phyloP scores from a whole-genome alignment of 257 asterid genomes.

The Scutellaria minor region DNA sequence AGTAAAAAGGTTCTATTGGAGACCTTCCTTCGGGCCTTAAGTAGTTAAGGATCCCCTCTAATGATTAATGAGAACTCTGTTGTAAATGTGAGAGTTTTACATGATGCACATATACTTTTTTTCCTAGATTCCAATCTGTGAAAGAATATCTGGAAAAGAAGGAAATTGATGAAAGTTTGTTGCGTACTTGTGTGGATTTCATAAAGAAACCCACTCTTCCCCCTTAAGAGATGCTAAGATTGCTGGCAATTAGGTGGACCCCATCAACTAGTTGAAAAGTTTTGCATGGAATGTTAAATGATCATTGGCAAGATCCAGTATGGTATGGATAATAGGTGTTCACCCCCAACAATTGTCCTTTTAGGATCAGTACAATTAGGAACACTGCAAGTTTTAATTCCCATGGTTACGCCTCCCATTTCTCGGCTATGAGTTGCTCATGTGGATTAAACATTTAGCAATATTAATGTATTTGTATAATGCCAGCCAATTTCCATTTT shows the following conservation, averaged over 20 bases:
- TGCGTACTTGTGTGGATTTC: background rate
- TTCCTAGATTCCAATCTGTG: no score
- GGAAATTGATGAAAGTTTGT: background rate
- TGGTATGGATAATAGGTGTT: background rate
- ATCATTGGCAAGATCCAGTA: background rate
- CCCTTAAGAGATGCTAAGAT: conserved; percentile 1
- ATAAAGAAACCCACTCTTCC: background rate
- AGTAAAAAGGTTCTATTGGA: background rate
- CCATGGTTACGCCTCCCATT: background rate
- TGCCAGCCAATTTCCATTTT: background rate
- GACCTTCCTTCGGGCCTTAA: background rate
- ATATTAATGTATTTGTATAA: background rate
- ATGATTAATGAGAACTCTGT: background rate
- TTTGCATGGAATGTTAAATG: background rate
- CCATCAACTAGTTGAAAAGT: background rate
- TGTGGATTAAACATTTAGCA: background rate
- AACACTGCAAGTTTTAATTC: background rate
- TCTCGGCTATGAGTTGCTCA: background rate
- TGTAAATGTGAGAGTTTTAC: background rate
- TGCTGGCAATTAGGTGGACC: background rate
- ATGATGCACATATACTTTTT: no score
- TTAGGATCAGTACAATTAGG: background rate
- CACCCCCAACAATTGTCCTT: background rate
- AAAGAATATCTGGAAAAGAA: background rate
- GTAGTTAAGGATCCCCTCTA: background rate